phyloP scores from a whole-genome alignment of 371 early-diverging fungal genomes.

The Catenaria anguillulae region DNA sequence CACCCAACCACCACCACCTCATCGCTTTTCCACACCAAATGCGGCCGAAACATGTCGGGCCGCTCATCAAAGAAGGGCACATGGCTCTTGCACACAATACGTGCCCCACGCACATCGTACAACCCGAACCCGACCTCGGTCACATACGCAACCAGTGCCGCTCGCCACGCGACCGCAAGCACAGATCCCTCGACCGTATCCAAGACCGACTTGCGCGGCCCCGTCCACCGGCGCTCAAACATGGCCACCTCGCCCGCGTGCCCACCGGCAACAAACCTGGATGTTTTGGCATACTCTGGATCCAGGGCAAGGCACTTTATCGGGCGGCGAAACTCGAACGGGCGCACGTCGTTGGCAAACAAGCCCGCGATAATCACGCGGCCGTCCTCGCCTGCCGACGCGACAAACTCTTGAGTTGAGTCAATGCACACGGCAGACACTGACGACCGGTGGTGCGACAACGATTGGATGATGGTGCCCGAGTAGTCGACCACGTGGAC shows the following conservation, averaged over 20 bases:
- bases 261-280: slow-evolving; percentile 1
- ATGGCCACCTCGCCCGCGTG: slow-evolving; percentile 5
- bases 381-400: slow-evolving; percentile 85
- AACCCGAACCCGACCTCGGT: slow-evolving; percentile 70
- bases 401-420: slow-evolving; percentile 67
- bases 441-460: slow-evolving; percentile 45
- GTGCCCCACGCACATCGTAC: slow-evolving; percentile 51
- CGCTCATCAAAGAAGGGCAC: slow-evolving; percentile 62
- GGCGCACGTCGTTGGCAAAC: slow-evolving; percentile 40
- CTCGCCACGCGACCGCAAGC: slow-evolving; percentile 67
- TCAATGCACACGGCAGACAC: slow-evolving; percentile 78
- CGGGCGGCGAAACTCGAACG: slow-evolving; percentile 66
- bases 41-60: slow-evolving; percentile 71
- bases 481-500: slow-evolving; percentile 81
- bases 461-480: slow-evolving; percentile 66
- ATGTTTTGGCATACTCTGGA: slow-evolving; percentile 51
- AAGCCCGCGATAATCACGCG: slow-evolving; percentile 58
- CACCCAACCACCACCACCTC: slow-evolving; percentile 70
- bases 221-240: slow-evolving; percentile 23
- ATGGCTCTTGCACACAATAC: slow-evolving; percentile 67
- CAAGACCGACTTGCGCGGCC: slow-evolving; percentile 47
- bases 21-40: slow-evolving; percentile 70
- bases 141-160: slow-evolving; percentile 76
- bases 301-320: slow-evolving; percentile 77
- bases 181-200: slow-evolving; percentile 79